Evolutionary conservation across 768 basidiomycete species (phyloP).

Genomic region (Coprinopsis cinerea): DNA sequence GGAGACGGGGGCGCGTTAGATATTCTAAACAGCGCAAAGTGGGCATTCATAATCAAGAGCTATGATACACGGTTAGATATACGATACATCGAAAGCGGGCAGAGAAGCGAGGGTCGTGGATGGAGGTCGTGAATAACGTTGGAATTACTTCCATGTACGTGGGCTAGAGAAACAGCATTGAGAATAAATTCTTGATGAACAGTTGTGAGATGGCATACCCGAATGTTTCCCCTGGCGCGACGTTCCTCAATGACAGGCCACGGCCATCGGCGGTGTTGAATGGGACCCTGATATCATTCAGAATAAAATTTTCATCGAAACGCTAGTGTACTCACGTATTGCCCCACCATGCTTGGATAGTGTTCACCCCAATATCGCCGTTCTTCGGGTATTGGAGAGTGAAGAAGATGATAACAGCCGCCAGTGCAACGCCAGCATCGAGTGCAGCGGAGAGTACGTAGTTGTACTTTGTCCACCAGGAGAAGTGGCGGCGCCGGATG

Average conservation of each 20-base stretch:
- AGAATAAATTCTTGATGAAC: not conserved
- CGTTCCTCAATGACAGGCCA: conserved; percentile 1
- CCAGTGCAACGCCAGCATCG: conserved; percentile 62
- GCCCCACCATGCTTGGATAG: conserved; percentile 65
- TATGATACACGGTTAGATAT: not conserved
- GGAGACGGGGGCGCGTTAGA: no score
- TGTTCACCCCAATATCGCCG: conserved; percentile 50
- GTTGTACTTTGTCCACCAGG: conserved; percentile 68
- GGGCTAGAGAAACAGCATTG: not conserved
- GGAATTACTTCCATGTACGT: not conserved
- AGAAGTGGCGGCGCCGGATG: conserved; percentile 53
- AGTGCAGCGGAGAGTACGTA: conserved; percentile 69
- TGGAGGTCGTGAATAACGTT: not conserved
- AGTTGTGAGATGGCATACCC: conserved; percentile 21
- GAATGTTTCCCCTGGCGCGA: conserved; percentile 21
- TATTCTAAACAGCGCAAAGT: no score
- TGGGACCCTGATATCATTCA: not conserved
- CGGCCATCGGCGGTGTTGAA: not conserved
- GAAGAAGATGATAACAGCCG: conserved; percentile 52
- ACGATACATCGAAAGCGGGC: not conserved
- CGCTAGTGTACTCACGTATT: conserved; percentile 36
- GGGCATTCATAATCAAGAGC: no score
- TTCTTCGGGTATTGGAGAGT: conserved; percentile 58
- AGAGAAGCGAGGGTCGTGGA: not conserved
- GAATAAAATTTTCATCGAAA: not conserved